These are phyloP conservation scores for Astragalus glycyphyllos DNA, from an alignment of 306 rosid genomes.

Conservation along the genomic window DNA sequence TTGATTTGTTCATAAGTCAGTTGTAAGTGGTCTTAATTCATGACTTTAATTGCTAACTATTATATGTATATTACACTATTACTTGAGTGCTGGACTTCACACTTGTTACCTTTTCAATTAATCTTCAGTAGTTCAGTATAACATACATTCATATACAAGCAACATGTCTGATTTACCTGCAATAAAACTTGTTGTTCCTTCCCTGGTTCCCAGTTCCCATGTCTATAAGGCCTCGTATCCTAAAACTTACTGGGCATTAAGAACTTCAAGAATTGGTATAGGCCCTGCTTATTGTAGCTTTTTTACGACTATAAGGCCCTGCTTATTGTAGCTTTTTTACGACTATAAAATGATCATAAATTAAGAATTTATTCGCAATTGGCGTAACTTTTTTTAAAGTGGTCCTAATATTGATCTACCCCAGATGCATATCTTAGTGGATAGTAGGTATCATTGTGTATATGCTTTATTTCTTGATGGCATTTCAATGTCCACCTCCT, in stretches of 20 bases:
- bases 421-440: neutral
- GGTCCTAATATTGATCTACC: neutral
- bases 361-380: neutral
- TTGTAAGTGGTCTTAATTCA: neutral
- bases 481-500: neutral
- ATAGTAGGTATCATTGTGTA: neutral
- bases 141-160: neutral
- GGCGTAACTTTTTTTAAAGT: conserved; percentile 10
- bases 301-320: neutral
- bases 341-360: neutral
- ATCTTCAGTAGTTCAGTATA: neutral
- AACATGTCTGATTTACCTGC: conserved; percentile 8
- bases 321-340: neutral
- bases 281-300: neutral
- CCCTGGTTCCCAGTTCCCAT: neutral
- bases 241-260: neutral
- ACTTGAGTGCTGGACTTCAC: neutral
- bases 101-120: neutral
- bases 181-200: conserved; percentile 11
- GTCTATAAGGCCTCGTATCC: neutral
- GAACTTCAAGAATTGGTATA: neutral
- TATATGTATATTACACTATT: neutral
- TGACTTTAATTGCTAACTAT: neutral
- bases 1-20: neutral
- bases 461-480: neutral